These are phyloP conservation scores for Centrapalus pauciflorus DNA, from an alignment of 129 eudicot genomes.

Conservation along the genomic window DNA sequence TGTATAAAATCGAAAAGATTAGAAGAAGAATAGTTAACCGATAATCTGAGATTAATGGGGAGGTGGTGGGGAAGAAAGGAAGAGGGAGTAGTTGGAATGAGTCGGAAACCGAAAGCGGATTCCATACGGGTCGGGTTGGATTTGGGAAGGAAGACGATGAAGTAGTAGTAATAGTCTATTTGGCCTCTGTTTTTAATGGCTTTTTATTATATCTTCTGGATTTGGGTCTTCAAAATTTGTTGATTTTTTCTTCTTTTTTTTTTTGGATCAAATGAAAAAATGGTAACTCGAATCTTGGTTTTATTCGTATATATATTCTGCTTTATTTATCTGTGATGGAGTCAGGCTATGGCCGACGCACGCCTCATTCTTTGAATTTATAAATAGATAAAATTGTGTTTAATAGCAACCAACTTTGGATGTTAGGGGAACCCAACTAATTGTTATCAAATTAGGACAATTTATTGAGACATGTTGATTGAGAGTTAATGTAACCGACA, in stretches of 20 bases:
- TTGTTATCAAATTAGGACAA: no score
- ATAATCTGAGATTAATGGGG: conserved; percentile 39
- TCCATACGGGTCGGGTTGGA: conserved; percentile 56
- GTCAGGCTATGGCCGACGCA: no score
- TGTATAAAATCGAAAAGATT: neutral
- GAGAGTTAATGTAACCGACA: no score
- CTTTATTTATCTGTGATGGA: no score
- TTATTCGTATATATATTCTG: conserved; percentile 24
- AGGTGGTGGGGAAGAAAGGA: conserved; percentile 32
- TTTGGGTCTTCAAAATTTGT: conserved; percentile 2
- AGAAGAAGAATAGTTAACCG: conserved; percentile 27
- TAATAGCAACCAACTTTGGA: no score
- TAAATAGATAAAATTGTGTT: no score
- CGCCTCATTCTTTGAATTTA: no score
- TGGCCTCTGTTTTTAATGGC: conserved; percentile 13
- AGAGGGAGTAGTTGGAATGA: conserved; percentile 40
- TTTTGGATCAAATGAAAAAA: neutral
- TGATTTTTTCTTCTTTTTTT: no score
- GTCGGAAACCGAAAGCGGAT: conserved; percentile 46
- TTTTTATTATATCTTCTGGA: neutral
- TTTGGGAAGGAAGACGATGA: conserved; percentile 22
- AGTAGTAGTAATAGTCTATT: neutral
- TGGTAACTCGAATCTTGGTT: conserved; percentile 18
- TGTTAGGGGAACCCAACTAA: no score
- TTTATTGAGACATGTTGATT: no score